Base-by-base conservation (phyloP, 2,329 filamentous ascomycete genomes). In the Epichloe sp. region DNA sequence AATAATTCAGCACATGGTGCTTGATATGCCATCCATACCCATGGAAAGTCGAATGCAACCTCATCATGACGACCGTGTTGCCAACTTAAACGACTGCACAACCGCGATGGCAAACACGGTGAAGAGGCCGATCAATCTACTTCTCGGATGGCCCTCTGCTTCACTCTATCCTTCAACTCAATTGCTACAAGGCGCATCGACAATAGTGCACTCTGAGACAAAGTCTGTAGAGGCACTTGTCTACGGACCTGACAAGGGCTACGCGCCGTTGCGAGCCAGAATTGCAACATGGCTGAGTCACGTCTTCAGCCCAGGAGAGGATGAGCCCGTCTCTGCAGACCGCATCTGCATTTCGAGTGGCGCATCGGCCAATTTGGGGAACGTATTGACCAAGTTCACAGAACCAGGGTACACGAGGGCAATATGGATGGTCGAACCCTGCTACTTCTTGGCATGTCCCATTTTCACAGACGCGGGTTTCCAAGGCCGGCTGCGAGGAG, bases 391-490 rank as follows among this genome's bases (percentile, higher is more conserved):
- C 64, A 85, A 85, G 34, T 95, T 85, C 62, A 86, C 88, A 0
- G 90, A 95, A 63, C 85, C 87, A 1, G 67, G 73, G 2, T 84
- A 82, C 60, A 95, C 90, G 1, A 73, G 77, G 44, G 80, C 80
- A 57, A 74, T 95, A 10, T 95, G 87, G 85, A 78, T 90, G 66
- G 80, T 89, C 2, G 81, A 85, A 19, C 90, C 90, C 4, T 85
- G 84, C 45, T 95, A 95, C 63, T 86, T 88, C 66, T 73, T 95
- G n/a, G 86, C 83, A 0, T 89, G 86, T 60, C 76, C 83, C n/a
- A 86, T 95, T 51, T 89, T 95, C 60, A 82, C 86, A 52, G 90
- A 96, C 66, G 75, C 82, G 5, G 85, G 88, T 1, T 88, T 95
- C 57, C 71, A 72, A 4, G 77, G 76, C 3, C 78, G 81, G 37